Percentiles rank a stretch among this genome's conserved stretches.
phyloP scores from a whole-genome alignment of 164 flowering plant species.

The Vitis cinerea region DNA sequence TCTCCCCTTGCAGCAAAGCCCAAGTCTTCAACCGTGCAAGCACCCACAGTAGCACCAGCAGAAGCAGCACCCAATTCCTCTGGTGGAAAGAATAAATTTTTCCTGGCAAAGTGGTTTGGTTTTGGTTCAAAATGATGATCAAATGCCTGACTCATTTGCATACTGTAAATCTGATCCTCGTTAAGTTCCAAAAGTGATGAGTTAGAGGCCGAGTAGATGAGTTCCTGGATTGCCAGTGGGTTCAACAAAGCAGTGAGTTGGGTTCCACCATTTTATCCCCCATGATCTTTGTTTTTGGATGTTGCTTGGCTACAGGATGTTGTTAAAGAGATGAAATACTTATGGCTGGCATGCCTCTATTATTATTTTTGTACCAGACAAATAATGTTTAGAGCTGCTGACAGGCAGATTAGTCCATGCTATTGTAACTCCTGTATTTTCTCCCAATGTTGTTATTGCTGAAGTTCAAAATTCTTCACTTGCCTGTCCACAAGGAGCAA shows the following conservation, averaged over 20 bases:
- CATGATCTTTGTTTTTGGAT: not conserved
- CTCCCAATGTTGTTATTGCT: not conserved
- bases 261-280: not conserved
- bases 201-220: too few species aligned
- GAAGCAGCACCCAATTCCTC: conserved; percentile 14
- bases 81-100: conserved; percentile 50
- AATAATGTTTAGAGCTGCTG: conserved; percentile 8
- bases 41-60: conserved; percentile 23
- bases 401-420: not conserved
- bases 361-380: conserved; percentile 15
- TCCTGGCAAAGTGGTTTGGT: conserved; percentile 59
- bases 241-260: not conserved
- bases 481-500: not conserved
- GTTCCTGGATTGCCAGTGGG: not conserved
- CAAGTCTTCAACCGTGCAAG: conserved; percentile 20
- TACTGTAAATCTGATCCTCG: not conserved
- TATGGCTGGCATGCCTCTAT: conserved; percentile 1
- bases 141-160: not conserved
- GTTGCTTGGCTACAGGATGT: not conserved
- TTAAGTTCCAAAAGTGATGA: not conserved
- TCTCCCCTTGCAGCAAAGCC: conserved; percentile 25
- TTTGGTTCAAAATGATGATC: conserved; percentile 41
- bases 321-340: conserved; percentile 1
- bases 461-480: not conserved
- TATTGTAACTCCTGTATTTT: not conserved